A percentile compares a stretch with the other conserved stretches of the same genome.
Conservation (phyloP, 2,329 filamentous ascomycete genomes). For the Tolypocladium inflatum region DNA sequence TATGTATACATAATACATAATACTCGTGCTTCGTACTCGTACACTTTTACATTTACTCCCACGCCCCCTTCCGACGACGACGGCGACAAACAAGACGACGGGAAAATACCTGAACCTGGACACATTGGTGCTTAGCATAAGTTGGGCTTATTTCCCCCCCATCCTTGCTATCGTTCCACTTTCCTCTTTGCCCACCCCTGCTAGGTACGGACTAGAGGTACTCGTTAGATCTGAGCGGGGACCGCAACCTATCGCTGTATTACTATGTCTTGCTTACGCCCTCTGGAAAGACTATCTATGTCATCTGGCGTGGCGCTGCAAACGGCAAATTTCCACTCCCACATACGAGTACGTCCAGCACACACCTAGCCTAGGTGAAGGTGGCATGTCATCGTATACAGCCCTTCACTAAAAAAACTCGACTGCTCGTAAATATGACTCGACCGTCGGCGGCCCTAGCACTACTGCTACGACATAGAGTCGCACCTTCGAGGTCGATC, state of each 20-base stretch:
- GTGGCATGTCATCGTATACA: background rate
- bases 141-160: background rate
- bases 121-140: background rate
- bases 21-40: background rate
- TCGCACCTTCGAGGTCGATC: background rate
- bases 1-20: no score
- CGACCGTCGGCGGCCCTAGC: background rate
- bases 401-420: background rate
- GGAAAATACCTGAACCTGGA: background rate
- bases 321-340: background rate
- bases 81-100: background rate
- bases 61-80: background rate
- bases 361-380: background rate
- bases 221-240: background rate
- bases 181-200: background rate
- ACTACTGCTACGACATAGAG: background rate
- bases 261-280: background rate
- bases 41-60: background rate
- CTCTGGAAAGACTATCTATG: background rate
- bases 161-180: background rate
- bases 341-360: no score
- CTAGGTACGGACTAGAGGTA: background rate
- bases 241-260: background rate
- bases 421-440: background rate
- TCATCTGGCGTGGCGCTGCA: background rate